Percentiles rank a stretch among this genome's conserved stretches.
Conservation (phyloP, 2,329 filamentous ascomycete species). For the Akanthomyces lecanii region DNA sequence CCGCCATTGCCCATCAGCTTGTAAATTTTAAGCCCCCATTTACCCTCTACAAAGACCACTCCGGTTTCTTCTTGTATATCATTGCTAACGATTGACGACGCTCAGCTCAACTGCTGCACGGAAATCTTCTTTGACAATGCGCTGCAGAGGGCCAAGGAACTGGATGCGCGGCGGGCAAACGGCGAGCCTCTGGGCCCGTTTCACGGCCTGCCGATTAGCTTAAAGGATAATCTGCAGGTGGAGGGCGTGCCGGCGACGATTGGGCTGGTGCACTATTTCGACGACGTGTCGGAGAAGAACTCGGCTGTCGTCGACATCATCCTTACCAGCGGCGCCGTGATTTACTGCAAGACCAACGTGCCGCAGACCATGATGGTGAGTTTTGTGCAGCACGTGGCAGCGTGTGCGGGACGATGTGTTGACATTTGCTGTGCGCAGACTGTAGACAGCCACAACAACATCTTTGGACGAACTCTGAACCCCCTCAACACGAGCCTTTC, state of each 20-base stretch:
- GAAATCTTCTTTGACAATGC: slow-evolving; percentile 43
- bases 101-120: slow-evolving; percentile 32
- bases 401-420: background rate
- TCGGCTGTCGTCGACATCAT: slow-evolving; percentile 25
- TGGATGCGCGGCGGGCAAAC: slow-evolving; percentile 18
- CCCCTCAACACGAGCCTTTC: slow-evolving; percentile 53
- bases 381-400: background rate
- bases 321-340: slow-evolving; percentile 25
- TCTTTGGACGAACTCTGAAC: slow-evolving; percentile 55
- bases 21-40: slow-evolving; percentile 18
- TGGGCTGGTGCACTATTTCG: slow-evolving; percentile 26
- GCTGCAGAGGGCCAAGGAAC: slow-evolving; percentile 17
- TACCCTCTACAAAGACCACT: background rate
- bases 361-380: slow-evolving; percentile 17
- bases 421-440: slow-evolving; percentile 18
- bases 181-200: slow-evolving; percentile 20
- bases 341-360: slow-evolving; percentile 23
- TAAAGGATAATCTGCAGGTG: slow-evolving; percentile 26
- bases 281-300: slow-evolving; percentile 20
- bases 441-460: slow-evolving; percentile 38
- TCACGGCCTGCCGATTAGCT: slow-evolving; percentile 24
- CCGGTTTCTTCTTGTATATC: background rate
- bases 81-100: background rate
- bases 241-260: slow-evolving; percentile 24
- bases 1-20: slow-evolving; percentile 28